A percentile compares a stretch with the other conserved stretches of the same genome.
phyloP scores from a whole-genome alignment of 805 yeast genomes.

The Pichia californica region DNA sequence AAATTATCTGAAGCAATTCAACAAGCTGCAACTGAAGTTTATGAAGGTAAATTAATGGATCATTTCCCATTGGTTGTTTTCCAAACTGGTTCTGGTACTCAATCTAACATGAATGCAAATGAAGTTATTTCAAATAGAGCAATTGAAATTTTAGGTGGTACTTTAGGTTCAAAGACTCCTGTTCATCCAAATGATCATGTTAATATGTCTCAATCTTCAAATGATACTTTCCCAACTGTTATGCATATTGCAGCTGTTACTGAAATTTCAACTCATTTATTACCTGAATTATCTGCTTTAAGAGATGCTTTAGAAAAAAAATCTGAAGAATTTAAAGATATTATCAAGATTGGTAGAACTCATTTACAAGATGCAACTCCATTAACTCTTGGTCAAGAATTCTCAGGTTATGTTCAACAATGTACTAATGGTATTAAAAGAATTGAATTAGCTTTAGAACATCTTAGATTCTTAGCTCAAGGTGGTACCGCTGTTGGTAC shows the following conservation, averaged over 20 bases:
- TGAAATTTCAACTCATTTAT: constrained; percentile 66
- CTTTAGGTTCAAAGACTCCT: constrained; percentile 83
- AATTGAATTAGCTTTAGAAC: constrained; percentile 69
- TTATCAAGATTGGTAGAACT: constrained; percentile 98
- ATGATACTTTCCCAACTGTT: constrained; percentile 98
- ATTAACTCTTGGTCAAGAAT: constrained; percentile 95
- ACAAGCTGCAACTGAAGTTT: constrained; percentile 92
- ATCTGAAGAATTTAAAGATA: constrained; percentile 75
- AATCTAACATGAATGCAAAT: constrained; percentile 97
- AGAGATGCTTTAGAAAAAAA: constrained; percentile 74
- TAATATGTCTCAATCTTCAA: constrained; percentile 97
- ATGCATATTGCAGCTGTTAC: constrained; percentile 99
- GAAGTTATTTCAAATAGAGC: constrained; percentile 99
- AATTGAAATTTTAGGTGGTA: constrained; percentile 91
- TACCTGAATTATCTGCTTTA: constrained; percentile 75
- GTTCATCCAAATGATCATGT: constrained; percentile 99
- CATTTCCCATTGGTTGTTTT: constrained; percentile 98
- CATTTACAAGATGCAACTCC: constrained; percentile 99
- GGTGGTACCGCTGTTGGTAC: constrained; percentile 99
- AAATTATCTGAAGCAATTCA: constrained; percentile 78
- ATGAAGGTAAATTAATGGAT: constrained; percentile 83
- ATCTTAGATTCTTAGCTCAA: constrained; percentile 82
- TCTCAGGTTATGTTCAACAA: constrained; percentile 94
- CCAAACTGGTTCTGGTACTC: constrained; percentile 99
- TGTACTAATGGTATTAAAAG: constrained; percentile 84